Conservation (phyloP, 305 asterid species). For the Solanum hybrid region DNA sequence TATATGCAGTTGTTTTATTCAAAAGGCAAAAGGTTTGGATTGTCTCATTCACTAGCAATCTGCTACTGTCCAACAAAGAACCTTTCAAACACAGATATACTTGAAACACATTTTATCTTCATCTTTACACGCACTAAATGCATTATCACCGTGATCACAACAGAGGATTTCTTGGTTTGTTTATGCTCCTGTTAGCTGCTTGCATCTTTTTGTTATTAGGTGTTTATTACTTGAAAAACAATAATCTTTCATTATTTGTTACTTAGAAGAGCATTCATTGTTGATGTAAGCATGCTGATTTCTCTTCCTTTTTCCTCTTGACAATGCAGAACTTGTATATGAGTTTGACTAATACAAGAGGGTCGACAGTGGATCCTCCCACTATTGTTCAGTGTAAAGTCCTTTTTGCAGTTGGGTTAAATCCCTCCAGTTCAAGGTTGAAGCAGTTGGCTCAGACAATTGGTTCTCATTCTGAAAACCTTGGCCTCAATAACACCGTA, state of each 20-base stretch:
- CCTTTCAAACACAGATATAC: background rate
- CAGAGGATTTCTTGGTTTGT: background rate
- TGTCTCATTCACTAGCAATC: background rate
- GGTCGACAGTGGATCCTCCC: slow-evolving; percentile 65
- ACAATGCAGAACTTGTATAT: slow-evolving; percentile 69
- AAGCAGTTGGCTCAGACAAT: slow-evolving; percentile 84
- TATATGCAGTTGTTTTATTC: background rate
- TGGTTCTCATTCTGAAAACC: slow-evolving; percentile 60
- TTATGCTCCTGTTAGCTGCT: background rate
- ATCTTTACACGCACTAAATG: background rate
- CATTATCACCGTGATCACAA: background rate
- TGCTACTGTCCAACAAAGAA: background rate
- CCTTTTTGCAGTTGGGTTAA: slow-evolving; percentile 58
- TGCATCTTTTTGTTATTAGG: background rate
- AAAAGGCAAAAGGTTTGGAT: background rate
- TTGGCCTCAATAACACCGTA: slow-evolving; percentile 79
- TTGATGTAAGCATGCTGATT: background rate
- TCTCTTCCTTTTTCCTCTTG: background rate
- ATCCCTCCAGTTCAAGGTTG: slow-evolving; percentile 50
- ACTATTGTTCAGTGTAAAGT: slow-evolving; percentile 65
- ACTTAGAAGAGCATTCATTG: background rate
- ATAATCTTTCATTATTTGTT: background rate
- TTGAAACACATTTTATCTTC: background rate
- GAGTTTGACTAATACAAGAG: slow-evolving; percentile 58
- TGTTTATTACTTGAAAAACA: background rate